Evolutionary conservation across 2,329 filamentous ascomycete genomes (phyloP).

Genomic region (Ascochyta fabae): DNA sequence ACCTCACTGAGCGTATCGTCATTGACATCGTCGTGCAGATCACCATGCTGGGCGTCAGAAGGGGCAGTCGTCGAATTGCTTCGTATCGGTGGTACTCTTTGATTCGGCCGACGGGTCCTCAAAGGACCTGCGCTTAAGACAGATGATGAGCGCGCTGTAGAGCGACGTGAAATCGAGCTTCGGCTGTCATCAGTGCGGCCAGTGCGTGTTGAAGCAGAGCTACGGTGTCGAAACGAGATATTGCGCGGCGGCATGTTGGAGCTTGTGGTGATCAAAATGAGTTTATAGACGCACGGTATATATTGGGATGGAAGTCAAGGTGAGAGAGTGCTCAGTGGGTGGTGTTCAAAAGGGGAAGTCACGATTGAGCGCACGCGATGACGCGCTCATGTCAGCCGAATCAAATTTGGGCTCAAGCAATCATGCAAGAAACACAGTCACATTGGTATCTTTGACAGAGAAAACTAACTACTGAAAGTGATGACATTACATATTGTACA

Average conservation of each 20-base stretch:
- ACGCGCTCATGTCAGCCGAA: conserved; percentile 21
- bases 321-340: background rate
- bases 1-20: conserved; percentile 67
- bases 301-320: conserved; percentile 1
- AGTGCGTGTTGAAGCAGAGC: conserved; percentile 16
- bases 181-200: conserved; percentile 12
- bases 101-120: background rate
- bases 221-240: conserved; percentile 16
- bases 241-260: conserved; percentile 23
- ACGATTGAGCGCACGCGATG: conserved; percentile 10
- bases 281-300: background rate
- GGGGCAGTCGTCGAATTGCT: conserved; percentile 1
- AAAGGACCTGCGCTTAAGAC: conserved; percentile 3
- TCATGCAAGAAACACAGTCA: background rate
- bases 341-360: conserved; percentile 22
- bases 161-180: conserved; percentile 19
- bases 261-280: background rate
- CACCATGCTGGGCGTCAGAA: conserved; percentile 6
- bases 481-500: conserved; percentile 22
- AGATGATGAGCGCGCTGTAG: conserved; percentile 19
- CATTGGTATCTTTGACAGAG: conserved; percentile 15
- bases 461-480: conserved; percentile 17
- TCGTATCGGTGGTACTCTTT: background rate
- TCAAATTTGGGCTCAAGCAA: no score
- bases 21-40: conserved; percentile 44